Base-by-base conservation (phyloP, 2,329 filamentous ascomycete species). In the Colletotrichum tabaci region DNA sequence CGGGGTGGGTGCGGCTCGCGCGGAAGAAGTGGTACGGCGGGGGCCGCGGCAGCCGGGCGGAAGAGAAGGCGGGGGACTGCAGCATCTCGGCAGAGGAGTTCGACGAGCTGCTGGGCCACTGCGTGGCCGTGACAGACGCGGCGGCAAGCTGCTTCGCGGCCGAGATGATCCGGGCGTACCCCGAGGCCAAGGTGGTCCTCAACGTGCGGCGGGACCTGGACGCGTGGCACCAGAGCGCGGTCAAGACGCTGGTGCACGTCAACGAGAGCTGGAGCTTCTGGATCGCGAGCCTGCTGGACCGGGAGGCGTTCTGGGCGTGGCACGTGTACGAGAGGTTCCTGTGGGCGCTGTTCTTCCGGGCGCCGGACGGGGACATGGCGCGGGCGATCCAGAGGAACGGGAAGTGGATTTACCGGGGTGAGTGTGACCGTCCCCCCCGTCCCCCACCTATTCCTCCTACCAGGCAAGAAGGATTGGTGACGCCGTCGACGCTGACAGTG, bases 171-270 rank as follows among this genome's bases (percentile, higher is more conserved):
- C 10, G 60, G 12, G 69, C 69, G 30, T 72, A 72, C 3, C 69
- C 69, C 12, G 46, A 72, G 60, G 86, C 87, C 53, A 85, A 84
- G 71, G 85, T 87, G 13, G 81, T 88, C 21, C 80, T 84, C 66
- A 77, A 79, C 72, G 83, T 82, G 44, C 76, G 80, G 8, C 75
- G 80, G n/a, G 83, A 86, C 67, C 75, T 80, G 10, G 78, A 82
- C 26, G 78, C 77, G n/a, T 86, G 84, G 85, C 78, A 81, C 74
- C 67, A 74, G 49, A 83, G 81, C 61, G 62, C 77, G 35, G 71
- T 71, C 10, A 74, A 73, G 40, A 80, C 77, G 35, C 66, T 80
- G 6, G 74, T 78, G 26, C 69, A 72, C 23, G 69, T 72, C 13
- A 72, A 72, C n/a, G 60, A 72, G 47, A 72, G 69, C 69, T 80